Evolutionary conservation across 345 rosid genomes (phyloP).

Genomic region (Stellera chamaejasme): DNA sequence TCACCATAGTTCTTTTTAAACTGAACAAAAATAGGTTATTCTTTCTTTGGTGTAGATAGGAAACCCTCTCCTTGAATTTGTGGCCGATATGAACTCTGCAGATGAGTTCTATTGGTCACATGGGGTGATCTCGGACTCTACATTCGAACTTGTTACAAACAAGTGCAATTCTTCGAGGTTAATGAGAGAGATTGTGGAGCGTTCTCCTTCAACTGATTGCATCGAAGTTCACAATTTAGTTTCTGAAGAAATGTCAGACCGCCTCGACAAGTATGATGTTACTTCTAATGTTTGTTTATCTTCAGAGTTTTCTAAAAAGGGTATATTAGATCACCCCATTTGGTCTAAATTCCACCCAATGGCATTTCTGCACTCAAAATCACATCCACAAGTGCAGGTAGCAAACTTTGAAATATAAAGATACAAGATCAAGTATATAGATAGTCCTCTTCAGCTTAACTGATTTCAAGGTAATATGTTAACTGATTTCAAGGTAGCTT

Average conservation of each 20-base stretch:
- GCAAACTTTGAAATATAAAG: background rate
- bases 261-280: slow-evolving; percentile 29
- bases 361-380: background rate
- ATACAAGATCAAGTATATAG: too few species aligned
- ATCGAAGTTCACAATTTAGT: slow-evolving; percentile 14
- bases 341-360: background rate
- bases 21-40: background rate
- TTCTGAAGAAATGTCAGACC: slow-evolving; percentile 15
- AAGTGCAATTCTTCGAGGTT: slow-evolving; percentile 33
- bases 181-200: slow-evolving; percentile 11
- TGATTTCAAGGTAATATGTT: background rate
- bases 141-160: slow-evolving; percentile 18
- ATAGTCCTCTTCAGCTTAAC: too few species aligned
- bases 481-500: too few species aligned
- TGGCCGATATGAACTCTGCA: slow-evolving; percentile 26
- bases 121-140: slow-evolving; percentile 42
- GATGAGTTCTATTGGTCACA: slow-evolving; percentile 45
- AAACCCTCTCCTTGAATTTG: slow-evolving; percentile 39
- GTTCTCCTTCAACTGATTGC: slow-evolving; percentile 16
- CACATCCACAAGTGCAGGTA: too few species aligned
- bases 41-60: slow-evolving; percentile 27
- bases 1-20: background rate
- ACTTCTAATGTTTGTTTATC: slow-evolving; percentile 38
- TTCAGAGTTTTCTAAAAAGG: slow-evolving; percentile 9
- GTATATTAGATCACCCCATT: background rate